Base-by-base conservation (phyloP, 176 grass and related monocot species). In the Zoysia japonica region DNA sequence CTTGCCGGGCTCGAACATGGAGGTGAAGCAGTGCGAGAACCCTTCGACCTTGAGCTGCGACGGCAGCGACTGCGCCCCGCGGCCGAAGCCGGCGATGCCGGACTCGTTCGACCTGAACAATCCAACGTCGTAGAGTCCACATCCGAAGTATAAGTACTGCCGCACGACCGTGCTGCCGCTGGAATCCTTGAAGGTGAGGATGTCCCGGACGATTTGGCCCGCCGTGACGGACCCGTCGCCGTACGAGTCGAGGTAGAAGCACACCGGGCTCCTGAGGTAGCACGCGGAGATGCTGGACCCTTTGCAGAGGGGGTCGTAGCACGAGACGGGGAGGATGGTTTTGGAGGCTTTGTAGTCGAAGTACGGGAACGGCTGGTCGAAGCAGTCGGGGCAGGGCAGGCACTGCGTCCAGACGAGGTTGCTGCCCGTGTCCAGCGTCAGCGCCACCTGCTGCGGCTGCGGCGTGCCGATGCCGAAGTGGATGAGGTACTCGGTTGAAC, bases 401-500 rank as follows among this genome's bases (percentile, higher is more conserved):
- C 94, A 97, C 85, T 97, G 94, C 59, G 91, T 97, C 91, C 93
- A 97, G 36, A 84, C 71, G 78, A 97, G 87, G 80, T 97, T 86
- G 49, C 93, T 93, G 72, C 93, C 88, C 2, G 86, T 97, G 82
- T 97, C 91, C 2, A 96, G 51, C 15, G 57, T 82, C n/a, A 90
- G 51, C 6, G 54, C 50, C 69, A 86, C 83, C 3, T 41, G 71
- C 41, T 91, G 84, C 14, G 68, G 72, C 13, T 7, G 46, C 8
- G 87, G 90, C 20, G 57, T 86, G 70, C 93, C 87, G 28, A 96
- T 96, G n/a, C 52, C 20, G 2, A 90, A 74, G 53, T 84, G 64
- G 47, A 92, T 74, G 61, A 90, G 75, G 76, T 85, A 96, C 85
- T 88, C 90, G 3, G 75, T 61, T 1, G 50, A 69, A 39, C 59